Evolutionary conservation across 176 grass and related monocot species (phyloP), one percentile per base, ranked within the genome.

Genomic region (Calamus simplicifolius): DNA sequence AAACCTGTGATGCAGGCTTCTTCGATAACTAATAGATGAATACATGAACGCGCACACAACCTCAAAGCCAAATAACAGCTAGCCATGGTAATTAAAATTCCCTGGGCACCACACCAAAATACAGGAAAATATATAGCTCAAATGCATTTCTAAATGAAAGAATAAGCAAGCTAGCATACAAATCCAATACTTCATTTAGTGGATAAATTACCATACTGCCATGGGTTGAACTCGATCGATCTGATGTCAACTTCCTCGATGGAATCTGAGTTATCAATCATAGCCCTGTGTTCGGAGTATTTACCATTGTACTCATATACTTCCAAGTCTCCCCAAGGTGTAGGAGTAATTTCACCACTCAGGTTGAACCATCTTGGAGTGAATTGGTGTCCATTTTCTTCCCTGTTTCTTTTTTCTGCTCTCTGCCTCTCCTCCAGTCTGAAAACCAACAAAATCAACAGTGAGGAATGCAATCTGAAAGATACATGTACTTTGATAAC

Each of bases 351-450:
- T 51, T 79, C 81, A 23, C 77, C 68, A 0, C 76, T 93, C 50
- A 66, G 18, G 43, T 85, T 85, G 75, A 98, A 98, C 94, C 94
- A 98, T 78, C 55, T 80, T 25, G 94, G 88, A 48, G 81, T 77
- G 52, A 83, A 98, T 27, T 86, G 74, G 48, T 98, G 75, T 0
- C 72, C 82, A 62, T 74, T 82, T 4, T 58, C 73, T 50, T 98
- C 94, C 4, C 94, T 79, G 3, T 51, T 85, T 65, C 85, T 92
- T 78, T 86, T 98, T 56, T 98, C 94, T 28, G 79, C 79, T 79
- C 94, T 83, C 62, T 98, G 94, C 52, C 74, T 74, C 27, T 93
- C 88, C 80, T 98, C 94, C 60, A 98, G 79, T 66, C 94, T 98
- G 71, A 71, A 74, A 68, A 13, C 35, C 35, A 43, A 43, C 35